Evolutionary conservation across 1,139 yeast species (phyloP).

Genomic region (Entelexis paramagnoliae): DNA sequence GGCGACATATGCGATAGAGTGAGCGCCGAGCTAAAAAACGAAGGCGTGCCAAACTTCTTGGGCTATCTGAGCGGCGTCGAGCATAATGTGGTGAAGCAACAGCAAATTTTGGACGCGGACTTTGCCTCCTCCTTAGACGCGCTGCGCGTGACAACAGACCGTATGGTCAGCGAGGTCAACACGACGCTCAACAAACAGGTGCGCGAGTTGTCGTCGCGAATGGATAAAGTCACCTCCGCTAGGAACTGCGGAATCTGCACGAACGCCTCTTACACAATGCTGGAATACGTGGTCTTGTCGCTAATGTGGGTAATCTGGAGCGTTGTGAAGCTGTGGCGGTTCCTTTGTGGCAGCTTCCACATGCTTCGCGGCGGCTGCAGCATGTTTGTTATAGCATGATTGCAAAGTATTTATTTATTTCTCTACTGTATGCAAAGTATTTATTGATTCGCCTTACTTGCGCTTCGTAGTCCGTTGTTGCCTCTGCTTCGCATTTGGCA

Average conservation of each 20-base stretch:
- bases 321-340: constrained; percentile 41
- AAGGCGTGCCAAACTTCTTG: constrained; percentile 20
- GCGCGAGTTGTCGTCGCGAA: constrained; percentile 56
- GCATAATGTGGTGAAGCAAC: constrained; percentile 26
- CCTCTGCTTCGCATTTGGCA: no score
- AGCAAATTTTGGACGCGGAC: constrained; percentile 31
- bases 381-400: constrained; percentile 5
- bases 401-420: not conserved
- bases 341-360: not conserved
- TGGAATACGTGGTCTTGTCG: constrained; percentile 51
- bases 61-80: constrained; percentile 24
- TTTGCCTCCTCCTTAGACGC: constrained; percentile 49
- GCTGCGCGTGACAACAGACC: constrained; percentile 57
- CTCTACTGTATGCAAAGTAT: not conserved
- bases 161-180: constrained; percentile 71
- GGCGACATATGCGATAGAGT: constrained; percentile 7
- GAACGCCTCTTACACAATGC: constrained; percentile 27
- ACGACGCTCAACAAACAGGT: constrained; percentile 68
- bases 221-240: constrained; percentile 35
- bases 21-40: constrained; percentile 10
- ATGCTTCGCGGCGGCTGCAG: constrained; percentile 11
- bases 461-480: no score
- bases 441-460: not conserved
- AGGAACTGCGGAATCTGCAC: not conserved
- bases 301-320: constrained; percentile 63